Conservation (phyloP, 495 filamentous ascomycete species). For the Viridothelium virens region DNA sequence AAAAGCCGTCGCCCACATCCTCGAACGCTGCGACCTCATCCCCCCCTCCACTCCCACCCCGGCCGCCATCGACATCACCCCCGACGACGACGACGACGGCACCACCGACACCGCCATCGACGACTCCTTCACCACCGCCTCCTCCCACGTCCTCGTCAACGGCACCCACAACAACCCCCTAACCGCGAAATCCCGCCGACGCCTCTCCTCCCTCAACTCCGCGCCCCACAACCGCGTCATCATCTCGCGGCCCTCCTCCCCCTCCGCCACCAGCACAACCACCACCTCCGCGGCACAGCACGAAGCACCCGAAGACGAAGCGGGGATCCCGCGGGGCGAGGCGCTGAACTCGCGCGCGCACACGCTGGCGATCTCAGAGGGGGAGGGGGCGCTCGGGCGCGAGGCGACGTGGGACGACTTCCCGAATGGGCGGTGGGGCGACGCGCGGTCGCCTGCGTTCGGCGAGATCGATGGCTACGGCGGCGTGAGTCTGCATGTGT, state of each 20-base stretch:
- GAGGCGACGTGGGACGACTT: constrained; percentile 99
- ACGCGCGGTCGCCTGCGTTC: constrained; percentile 66
- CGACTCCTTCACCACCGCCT: constrained; percentile 25
- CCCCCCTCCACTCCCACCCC: constrained; percentile 32
- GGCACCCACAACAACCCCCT: constrained; percentile 2
- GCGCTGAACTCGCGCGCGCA: constrained; percentile 56
- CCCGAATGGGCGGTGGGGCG: constrained; percentile 95
- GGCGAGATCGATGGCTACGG: constrained; percentile 86
- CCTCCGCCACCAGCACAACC: constrained; percentile 50
- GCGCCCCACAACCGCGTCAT: constrained; percentile 79
- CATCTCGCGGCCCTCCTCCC: constrained; percentile 45
- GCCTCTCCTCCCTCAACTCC: constrained; percentile 44
- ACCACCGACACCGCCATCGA: constrained; percentile 40
- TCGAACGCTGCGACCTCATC: constrained; percentile 80
- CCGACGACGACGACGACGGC: constrained; percentile 36
- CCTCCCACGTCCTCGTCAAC: constrained; percentile 12
- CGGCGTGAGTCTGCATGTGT: constrained; percentile 81
- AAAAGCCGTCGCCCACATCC: constrained; percentile 87
- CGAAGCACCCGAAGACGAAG: constrained; percentile 60
- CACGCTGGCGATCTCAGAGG: constrained; percentile 87
- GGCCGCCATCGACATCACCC: constrained; percentile 37
- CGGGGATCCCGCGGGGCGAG: constrained; percentile 52
- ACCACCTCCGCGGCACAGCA: constrained; percentile 52
- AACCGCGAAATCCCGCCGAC: constrained; percentile 21
- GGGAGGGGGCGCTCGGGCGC: constrained; percentile 77